Percentiles rank a stretch among this genome's conserved stretches.
Conservation (phyloP, 2,329 filamentous ascomycete genomes). For the Neonectria ditissima region DNA sequence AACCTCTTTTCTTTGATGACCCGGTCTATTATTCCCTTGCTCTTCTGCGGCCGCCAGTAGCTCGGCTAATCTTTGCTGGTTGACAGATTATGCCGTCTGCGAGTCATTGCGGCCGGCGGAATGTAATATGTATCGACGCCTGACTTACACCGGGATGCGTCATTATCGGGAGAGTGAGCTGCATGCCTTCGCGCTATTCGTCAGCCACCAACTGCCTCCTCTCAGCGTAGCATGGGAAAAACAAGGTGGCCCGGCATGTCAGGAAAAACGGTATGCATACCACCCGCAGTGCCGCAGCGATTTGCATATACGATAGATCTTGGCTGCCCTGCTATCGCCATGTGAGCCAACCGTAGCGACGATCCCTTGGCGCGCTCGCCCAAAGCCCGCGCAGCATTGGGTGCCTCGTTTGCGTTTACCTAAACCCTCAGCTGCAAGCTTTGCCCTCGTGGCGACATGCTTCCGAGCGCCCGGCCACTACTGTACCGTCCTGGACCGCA, state of each 20-base stretch:
- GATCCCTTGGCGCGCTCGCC: neutral
- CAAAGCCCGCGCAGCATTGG: neutral
- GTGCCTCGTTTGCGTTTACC: conserved; percentile 5
- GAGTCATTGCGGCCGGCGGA: neutral
- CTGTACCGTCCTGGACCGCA: no score
- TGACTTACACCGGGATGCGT: conserved; percentile 1
- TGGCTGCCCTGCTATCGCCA: neutral
- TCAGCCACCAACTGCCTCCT: neutral
- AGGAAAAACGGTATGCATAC: conserved; percentile 4
- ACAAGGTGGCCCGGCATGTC: neutral
- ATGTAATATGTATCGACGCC: neutral
- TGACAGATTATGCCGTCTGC: neutral
- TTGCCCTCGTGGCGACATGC: neutral
- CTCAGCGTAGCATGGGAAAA: neutral
- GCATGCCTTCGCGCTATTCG: neutral
- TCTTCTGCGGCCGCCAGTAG: neutral
- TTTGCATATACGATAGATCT: conserved; percentile 25
- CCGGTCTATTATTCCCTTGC: neutral
- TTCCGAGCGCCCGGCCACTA: neutral
- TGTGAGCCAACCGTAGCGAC: neutral
- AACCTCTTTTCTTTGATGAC: neutral
- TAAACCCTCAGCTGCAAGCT: conserved; percentile 7
- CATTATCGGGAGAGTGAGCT: conserved; percentile 4
- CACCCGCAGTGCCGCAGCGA: neutral
- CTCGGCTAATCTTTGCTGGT: neutral